phyloP scores from a whole-genome alignment of 1,139 yeast species.

The Kazachstania sp. region DNA sequence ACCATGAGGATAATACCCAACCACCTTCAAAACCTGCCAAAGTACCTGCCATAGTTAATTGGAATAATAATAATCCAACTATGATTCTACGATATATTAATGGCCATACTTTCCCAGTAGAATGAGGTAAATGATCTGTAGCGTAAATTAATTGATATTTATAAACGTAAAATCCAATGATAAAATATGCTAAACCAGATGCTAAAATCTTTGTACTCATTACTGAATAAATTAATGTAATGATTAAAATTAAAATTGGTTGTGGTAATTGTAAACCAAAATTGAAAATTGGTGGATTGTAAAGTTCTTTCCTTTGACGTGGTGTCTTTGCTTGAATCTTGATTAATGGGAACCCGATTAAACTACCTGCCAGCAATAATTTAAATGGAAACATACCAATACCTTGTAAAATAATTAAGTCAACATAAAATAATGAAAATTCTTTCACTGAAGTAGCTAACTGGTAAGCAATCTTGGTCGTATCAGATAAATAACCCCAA shows the following conservation, averaged over 20 bases:
- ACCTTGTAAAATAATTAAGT: slow-evolving; percentile 65
- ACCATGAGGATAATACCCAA: slow-evolving; percentile 58
- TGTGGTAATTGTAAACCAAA: slow-evolving; percentile 78
- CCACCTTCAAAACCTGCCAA: slow-evolving; percentile 71
- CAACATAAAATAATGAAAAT: slow-evolving; percentile 63
- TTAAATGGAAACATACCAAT: slow-evolving; percentile 72
- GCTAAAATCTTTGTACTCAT: slow-evolving; percentile 67
- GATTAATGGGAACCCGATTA: slow-evolving; percentile 50
- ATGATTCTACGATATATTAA: slow-evolving; percentile 64
- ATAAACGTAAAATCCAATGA: slow-evolving; percentile 68
- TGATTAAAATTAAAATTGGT: slow-evolving; percentile 65
- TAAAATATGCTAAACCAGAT: slow-evolving; percentile 65
- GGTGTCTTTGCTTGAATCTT: slow-evolving; percentile 57
- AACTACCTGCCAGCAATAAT: slow-evolving; percentile 55
- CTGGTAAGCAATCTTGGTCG: slow-evolving; percentile 66
- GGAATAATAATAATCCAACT: slow-evolving; percentile 65
- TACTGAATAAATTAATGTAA: slow-evolving; percentile 67
- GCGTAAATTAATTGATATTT: slow-evolving; percentile 75
- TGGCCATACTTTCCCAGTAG: slow-evolving; percentile 87
- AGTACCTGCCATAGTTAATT: slow-evolving; percentile 87
- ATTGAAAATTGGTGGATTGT: slow-evolving; percentile 70
- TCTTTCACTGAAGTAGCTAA: slow-evolving; percentile 63
- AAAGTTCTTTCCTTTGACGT: slow-evolving; percentile 57
- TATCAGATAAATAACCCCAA: slow-evolving; percentile 69
- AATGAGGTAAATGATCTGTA: slow-evolving; percentile 80